These are phyloP conservation scores for sorghum (Sorghum bicolor) DNA, from an alignment of 176 grass and related monocot species.

Conservation along the genomic window Sorghum_bicolor_NCBIv3 NC_012870.2:6901001-6901500, in stretches of 20 bases:
- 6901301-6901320: slow-evolving; percentile 98
- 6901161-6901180: slow-evolving; percentile 1
- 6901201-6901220: slow-evolving; percentile 11
- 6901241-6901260: background rate
- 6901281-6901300: slow-evolving; percentile 98
- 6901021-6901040: slow-evolving; percentile 1
- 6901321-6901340: slow-evolving; percentile 58
- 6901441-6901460: background rate
- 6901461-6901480: background rate
- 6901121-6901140: background rate
- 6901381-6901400: background rate
- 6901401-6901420: background rate
- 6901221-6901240: background rate
- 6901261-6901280: slow-evolving; percentile 91
- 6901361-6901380: slow-evolving; percentile 4
- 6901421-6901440: background rate
- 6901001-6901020: slow-evolving; percentile 19
- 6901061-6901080: slow-evolving; percentile 14
- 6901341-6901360: slow-evolving; percentile 14
- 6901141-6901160: background rate
- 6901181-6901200: background rate
- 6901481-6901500: background rate
- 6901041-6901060: slow-evolving; percentile 2
- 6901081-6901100: background rate
- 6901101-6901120: background rate